Conservation (phyloP, 345 rosid species). For the Syzygium grande region DNA sequence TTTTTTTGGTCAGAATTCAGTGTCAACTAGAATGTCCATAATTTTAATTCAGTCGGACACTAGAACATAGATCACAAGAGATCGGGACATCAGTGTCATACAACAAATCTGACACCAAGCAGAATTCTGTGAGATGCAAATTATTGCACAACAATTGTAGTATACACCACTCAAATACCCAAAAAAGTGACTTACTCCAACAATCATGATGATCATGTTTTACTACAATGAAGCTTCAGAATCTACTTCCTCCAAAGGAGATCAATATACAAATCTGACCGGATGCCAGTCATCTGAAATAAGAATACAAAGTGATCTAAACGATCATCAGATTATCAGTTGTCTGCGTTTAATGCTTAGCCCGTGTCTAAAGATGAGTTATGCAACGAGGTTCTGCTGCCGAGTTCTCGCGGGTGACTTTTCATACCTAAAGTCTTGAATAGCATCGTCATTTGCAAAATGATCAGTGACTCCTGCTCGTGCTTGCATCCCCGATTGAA, state of each 20-base stretch:
- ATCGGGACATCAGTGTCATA: not conserved
- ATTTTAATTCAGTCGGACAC: not conserved
- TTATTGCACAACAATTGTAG: not conserved
- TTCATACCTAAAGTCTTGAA: not conserved
- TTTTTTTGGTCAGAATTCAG: not conserved
- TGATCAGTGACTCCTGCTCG: conserved; percentile 32
- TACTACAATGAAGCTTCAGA: not conserved
- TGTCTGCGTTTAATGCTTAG: not conserved
- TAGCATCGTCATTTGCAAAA: not conserved
- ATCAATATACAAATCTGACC: not conserved
- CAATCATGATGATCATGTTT: not conserved
- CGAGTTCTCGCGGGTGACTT: not conserved
- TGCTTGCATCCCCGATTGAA: conserved; percentile 77
- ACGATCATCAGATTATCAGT: not conserved
- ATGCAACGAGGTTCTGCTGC: not conserved
- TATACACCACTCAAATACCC: not conserved
- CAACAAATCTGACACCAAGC: not conserved
- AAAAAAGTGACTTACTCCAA: not conserved
- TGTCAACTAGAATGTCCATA: not conserved
- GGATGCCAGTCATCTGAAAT: not conserved
- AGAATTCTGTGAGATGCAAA: not conserved
- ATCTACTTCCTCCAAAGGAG: not conserved
- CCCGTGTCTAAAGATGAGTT: not conserved
- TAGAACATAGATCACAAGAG: not conserved
- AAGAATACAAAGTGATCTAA: not conserved